Base-by-base conservation (phyloP, 257 asterid genomes). In the Plectranthus barbatus region DNA sequence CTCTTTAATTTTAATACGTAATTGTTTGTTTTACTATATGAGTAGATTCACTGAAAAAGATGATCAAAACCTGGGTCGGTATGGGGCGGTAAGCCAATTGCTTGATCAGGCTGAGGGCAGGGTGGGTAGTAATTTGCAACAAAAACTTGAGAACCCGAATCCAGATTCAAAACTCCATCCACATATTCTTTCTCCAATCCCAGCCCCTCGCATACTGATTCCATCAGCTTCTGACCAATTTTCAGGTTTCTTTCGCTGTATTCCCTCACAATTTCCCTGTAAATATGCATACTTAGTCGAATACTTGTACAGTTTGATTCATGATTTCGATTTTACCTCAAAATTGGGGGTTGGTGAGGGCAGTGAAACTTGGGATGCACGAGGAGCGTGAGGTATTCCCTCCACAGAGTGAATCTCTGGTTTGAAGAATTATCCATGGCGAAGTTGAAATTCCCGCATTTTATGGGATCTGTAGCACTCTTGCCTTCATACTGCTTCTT, bases 41-140 rank as follows among this genome's bases (percentile, higher is more conserved):
- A n/a, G n/a, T n/a, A n/a, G n/a, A n/a, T n/a, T n/a, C n/a, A n/a
- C n/a, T n/a, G n/a, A n/a, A n/a, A n/a, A n/a, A n/a, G n/a, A n/a
- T n/a, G n/a, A n/a, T n/a, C n/a, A 10, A 75, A 69, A 6, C 84
- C 80, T 0, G 55, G 78, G 60, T 79, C 84, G 0, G 81, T 72
- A 37, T 79, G 84, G 0, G 80, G 60, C 6, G 81, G 84, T 57
- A 79, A 7, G 4, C 83, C 83, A 46, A 79, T 79, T 12, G 84
- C 72, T 29, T 68, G 66, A 44, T 75, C 81, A 0, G 84, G 84
- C n/a, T 75, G 63, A 0, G 84, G 83, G 61, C 84, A 79, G 3
- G 39, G 69, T 5, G 83, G 83, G 19, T 78, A 78, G 37, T 62
- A 58, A 64, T 75, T 74, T 41, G 75, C 67, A 5, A 64, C 56